phyloP scores from a whole-genome alignment of 345 rosid genomes.

The Aquilaria sinensis region DNA sequence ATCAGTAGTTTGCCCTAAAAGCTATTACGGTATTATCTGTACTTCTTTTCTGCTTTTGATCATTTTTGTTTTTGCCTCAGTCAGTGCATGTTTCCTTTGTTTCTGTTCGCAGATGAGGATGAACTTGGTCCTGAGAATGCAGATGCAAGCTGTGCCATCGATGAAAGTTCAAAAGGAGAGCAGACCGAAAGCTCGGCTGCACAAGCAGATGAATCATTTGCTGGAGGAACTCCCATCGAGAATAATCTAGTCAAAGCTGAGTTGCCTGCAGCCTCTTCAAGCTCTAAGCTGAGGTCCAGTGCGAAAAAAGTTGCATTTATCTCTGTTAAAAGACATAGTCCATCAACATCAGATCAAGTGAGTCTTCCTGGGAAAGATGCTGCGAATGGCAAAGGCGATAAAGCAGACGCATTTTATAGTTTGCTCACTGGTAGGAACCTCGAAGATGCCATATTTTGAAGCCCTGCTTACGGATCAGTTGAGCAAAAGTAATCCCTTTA shows the following conservation, averaged over 20 bases:
- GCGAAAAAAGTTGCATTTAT: slow-evolving; percentile 59
- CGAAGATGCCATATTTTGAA: slow-evolving; percentile 30
- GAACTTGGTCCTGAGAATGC: slow-evolving; percentile 20
- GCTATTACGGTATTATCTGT: background rate
- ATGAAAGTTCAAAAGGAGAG: slow-evolving; percentile 16
- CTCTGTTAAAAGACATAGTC: slow-evolving; percentile 41
- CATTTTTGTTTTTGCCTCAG: background rate
- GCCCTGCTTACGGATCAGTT: no score
- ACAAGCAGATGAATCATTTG: slow-evolving; percentile 12
- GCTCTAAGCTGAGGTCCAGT: slow-evolving; percentile 8
- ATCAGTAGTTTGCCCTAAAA: background rate
- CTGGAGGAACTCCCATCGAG: slow-evolving; percentile 5
- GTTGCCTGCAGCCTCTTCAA: slow-evolving; percentile 7
- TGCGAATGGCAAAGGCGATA: slow-evolving; percentile 12
- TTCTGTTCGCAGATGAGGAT: slow-evolving; percentile 14
- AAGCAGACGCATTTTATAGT: slow-evolving; percentile 37
- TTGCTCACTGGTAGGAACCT: slow-evolving; percentile 38
- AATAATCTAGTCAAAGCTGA: slow-evolving; percentile 9
- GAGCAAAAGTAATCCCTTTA: no score
- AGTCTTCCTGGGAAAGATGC: slow-evolving; percentile 19
- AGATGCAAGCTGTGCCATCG: slow-evolving; percentile 4
- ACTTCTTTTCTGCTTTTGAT: background rate
- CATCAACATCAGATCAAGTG: slow-evolving; percentile 18
- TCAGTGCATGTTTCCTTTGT: background rate
- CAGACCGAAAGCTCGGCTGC: slow-evolving; percentile 18